Evolutionary conservation across 805 yeast species (phyloP).

Genomic region (Wickerhamomyces silvicola): DNA sequence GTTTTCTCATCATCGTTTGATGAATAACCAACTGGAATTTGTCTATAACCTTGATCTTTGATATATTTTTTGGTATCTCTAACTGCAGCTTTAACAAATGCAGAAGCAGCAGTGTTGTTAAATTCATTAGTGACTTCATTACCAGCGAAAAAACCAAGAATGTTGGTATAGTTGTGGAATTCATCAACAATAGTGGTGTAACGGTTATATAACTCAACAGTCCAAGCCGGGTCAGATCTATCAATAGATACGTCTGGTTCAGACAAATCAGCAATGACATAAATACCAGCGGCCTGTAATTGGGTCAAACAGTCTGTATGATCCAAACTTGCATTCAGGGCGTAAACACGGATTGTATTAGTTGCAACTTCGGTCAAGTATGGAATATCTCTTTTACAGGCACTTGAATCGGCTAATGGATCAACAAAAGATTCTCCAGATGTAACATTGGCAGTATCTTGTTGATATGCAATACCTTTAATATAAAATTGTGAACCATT

Average conservation of each 20-base stretch:
- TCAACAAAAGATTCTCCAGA: conserved; percentile 46
- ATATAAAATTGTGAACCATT: conserved; percentile 76
- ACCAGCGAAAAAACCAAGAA: conserved; percentile 81
- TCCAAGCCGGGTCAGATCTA: conserved; percentile 61
- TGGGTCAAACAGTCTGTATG: conserved; percentile 64
- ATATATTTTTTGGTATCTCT: conserved; percentile 73
- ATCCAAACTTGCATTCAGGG: conserved; percentile 56
- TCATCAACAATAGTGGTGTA: conserved; percentile 64
- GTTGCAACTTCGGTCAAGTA: conserved; percentile 56
- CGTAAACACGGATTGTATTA: conserved; percentile 72
- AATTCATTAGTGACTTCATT: conserved; percentile 71
- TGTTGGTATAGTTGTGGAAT: conserved; percentile 63
- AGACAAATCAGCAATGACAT: conserved; percentile 73
- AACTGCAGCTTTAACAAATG: conserved; percentile 77
- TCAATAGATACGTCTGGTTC: conserved; percentile 59
- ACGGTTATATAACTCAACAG: conserved; percentile 53
- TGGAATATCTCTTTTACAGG: conserved; percentile 71
- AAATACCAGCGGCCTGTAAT: conserved; percentile 69
- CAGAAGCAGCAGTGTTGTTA: conserved; percentile 66
- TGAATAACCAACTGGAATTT: conserved; percentile 76
- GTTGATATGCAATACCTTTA: conserved; percentile 77
- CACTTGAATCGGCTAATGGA: conserved; percentile 57
- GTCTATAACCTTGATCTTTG: conserved; percentile 51
- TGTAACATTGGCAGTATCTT: conserved; percentile 48
- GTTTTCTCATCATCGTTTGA: conserved; percentile 69